Evolutionary conservation across 2,329 filamentous ascomycete species (phyloP), one percentile per base, ranked within the genome.

Genomic region (Hymenoscyphus fraxineus): DNA sequence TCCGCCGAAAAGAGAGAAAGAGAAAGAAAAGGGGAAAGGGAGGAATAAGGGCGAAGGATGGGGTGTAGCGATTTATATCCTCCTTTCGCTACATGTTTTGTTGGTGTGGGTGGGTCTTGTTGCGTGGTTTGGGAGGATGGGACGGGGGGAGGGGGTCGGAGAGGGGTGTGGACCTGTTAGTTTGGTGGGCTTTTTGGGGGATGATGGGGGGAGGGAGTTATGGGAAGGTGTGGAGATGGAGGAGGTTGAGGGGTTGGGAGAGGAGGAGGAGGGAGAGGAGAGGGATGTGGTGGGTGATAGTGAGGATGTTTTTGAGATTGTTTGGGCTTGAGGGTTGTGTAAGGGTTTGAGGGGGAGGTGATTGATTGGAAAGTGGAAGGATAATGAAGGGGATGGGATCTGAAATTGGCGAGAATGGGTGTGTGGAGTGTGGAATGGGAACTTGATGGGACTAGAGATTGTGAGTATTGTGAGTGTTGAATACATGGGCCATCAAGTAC

Each of bases 401-500:
- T 13, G 2, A 54, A 5, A 27, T 19, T 54, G 19, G 19, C 10
- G 47, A 54, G 19, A 22, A 12, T 27, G 6, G 22, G 12, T 22
- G 22, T 4, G 19, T 54, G 9, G 47, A 54, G 35, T 35, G 35
- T 4, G 9, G 19, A 4, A 22, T 51, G 2, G 44, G 19, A 19
- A 51, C 3, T 27, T 51, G 6, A 12, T 51, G 47, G 7, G 47
- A 13, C 5, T 15, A 5, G 22, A 12, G 13, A 10, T 22, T 22
- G 19, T 13, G 22, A 27, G 19, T 54, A 4, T 22, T 22, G 19
- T 27, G 22, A 27, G 19, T 54, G 19, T 15, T 54, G 4, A 27
- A 54, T 0, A 2, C 6, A 10, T n/a, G 7, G 5, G 0, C 5
- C 1, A 1, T 5, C 9, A 1, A 15, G 19, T 31, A 27, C 10